Evolutionary conservation across 163 green algal genomes (phyloP).

Genomic region (Botryococcus braunii): DNA sequence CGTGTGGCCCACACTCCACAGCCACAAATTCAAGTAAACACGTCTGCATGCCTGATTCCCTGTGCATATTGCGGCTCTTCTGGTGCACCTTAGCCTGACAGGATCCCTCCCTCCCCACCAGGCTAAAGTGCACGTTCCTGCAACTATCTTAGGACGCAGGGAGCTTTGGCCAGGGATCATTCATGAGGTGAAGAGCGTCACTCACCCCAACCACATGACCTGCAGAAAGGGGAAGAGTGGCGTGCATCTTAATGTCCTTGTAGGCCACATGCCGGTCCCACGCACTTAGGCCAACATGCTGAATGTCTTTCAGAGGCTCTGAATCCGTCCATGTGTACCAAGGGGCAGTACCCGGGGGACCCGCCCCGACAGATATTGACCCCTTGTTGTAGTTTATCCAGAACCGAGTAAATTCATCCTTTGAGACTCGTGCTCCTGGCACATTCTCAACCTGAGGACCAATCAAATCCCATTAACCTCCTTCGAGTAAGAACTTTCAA

Average conservation of each 20-base stretch:
- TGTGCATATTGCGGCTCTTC: too few species aligned
- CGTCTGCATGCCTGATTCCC: too few species aligned
- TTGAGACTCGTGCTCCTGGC: conserved; percentile 31
- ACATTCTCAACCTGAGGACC: conserved; percentile 28
- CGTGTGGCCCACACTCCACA: too few species aligned
- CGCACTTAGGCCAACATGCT: conserved; percentile 64
- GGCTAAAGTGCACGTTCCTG: too few species aligned
- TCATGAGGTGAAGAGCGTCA: too few species aligned
- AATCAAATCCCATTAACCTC: too few species aligned
- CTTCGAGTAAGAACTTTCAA: too few species aligned
- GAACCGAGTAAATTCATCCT: conserved; percentile 37
- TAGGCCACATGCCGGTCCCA: conserved; percentile 86
- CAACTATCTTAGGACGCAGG: too few species aligned
- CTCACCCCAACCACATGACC: not conserved
- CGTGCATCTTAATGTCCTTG: conserved; percentile 49
- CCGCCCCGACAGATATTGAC: conserved; percentile 54
- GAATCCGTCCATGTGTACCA: conserved; percentile 45
- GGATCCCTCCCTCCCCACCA: too few species aligned
- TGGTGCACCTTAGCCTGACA: too few species aligned
- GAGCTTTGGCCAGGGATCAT: too few species aligned
- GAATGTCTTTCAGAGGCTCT: conserved; percentile 20
- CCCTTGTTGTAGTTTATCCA: conserved; percentile 67
- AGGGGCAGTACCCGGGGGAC: conserved; percentile 23
- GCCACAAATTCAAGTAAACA: too few species aligned
- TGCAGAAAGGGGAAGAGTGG: not conserved